A percentile compares a stretch with the other conserved stretches of the same genome.
These are phyloP conservation scores for Guillardia theta DNA, from an alignment of 78 protist species.

Conservation along the genomic window DNA sequence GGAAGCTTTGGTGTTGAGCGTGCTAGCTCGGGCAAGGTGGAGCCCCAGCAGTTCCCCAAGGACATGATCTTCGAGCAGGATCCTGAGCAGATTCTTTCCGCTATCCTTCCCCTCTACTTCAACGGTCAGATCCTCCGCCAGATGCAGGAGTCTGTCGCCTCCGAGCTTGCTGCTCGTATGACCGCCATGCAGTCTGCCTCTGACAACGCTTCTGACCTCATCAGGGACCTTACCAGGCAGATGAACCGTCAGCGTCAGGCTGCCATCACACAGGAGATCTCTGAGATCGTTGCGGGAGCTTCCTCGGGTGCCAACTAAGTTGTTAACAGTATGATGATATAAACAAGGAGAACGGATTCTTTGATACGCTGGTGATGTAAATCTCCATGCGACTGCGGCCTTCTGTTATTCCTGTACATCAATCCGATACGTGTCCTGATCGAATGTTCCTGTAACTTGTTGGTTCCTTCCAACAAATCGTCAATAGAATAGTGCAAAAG, in stretches of 20 bases:
- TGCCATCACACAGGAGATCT: slow-evolving; percentile 32
- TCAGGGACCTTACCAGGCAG: not conserved
- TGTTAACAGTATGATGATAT: no score
- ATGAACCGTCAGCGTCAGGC: slow-evolving; percentile 36
- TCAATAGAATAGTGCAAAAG: no score
- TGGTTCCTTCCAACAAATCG: no score
- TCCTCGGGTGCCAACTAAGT: no score
- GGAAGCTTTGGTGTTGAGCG: not conserved
- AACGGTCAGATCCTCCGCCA: slow-evolving; percentile 45
- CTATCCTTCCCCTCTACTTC: slow-evolving; percentile 58
- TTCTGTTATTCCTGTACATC: no score
- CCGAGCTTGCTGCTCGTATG: slow-evolving; percentile 59
- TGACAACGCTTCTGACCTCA: slow-evolving; percentile 55
- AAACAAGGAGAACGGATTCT: no score
- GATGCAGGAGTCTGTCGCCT: slow-evolving; percentile 62
- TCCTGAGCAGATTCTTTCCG: slow-evolving; percentile 38
- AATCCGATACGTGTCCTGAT: no score
- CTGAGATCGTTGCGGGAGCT: slow-evolving; percentile 44
- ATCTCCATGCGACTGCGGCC: no score
- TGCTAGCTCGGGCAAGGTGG: not conserved
- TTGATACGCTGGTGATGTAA: no score
- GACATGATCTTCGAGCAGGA: slow-evolving; percentile 54
- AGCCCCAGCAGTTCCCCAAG: slow-evolving; percentile 11
- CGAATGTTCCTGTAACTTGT: no score
- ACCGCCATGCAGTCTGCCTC: slow-evolving; percentile 52